Conservation (phyloP, 192 early-diverging fungal species). For the Radiomyces spectabilis region DNA sequence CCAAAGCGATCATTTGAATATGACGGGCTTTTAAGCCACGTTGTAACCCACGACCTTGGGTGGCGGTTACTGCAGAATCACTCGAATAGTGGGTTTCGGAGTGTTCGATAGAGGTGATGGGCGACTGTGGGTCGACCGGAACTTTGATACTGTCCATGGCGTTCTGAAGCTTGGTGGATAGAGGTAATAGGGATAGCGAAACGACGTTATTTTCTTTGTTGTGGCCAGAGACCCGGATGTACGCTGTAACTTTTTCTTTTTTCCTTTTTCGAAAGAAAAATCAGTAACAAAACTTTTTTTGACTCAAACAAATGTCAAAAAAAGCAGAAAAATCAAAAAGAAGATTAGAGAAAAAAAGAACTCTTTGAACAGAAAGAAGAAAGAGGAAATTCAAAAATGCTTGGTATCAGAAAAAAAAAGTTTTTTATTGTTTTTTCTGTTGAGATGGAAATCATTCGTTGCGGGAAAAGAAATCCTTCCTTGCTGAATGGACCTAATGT, state of each 20-base stretch:
- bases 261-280: not conserved
- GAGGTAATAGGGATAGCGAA: not conserved
- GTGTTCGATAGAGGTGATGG: not conserved
- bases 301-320: no score
- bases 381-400: no score
- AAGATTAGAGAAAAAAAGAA: no score
- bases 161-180: not conserved
- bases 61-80: not conserved
- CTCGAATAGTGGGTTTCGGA: not conserved
- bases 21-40: slow-evolving; percentile 26
- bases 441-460: no score
- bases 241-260: not conserved
- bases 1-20: slow-evolving; percentile 30
- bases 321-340: no score
- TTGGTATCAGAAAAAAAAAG: no score
- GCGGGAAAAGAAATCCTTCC: no score
- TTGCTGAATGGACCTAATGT: no score
- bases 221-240: slow-evolving; percentile 20
- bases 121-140: not conserved
- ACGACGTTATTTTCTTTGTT: not conserved
- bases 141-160: not conserved
- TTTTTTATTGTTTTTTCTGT: no score
- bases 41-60: not conserved
- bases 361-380: no score
- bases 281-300: no score